Base-by-base conservation (phyloP, 106 monocot genomes). In the Alisma plantagoaquatica region DNA sequence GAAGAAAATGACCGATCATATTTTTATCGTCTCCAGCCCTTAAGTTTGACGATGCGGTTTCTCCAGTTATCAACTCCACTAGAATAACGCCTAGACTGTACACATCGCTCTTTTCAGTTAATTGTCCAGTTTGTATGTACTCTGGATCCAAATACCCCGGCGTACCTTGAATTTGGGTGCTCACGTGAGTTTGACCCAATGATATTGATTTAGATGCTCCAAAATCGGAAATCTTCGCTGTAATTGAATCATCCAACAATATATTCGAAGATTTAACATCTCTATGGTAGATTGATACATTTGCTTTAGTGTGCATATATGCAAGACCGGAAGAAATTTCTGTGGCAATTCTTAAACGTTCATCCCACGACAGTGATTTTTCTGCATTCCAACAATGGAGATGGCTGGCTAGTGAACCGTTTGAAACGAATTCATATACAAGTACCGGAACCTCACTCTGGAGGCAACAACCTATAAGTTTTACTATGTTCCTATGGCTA, bases 101-200 rank as follows among this genome's bases (percentile, higher is more conserved):
- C n/a, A 47, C 46, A 47, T 47, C 46, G 20, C 46, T 47, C 46
- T 47, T 47, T 17, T 47, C 46, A 14, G 46, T 47, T 17, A 47
- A 17, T 47, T n/a, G 0, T 0, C n/a, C 0, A 8, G 8, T 47
- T 47, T 6, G 8, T 14, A 47, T n/a, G 19, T 17, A 10, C n/a
- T 47, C 46, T 0, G 46, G 46, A 19, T 47, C 46, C n/a, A 47
- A 17, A 47, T 47, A 47, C 7, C 46, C 46, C 8, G 7, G 19
- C 15, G 46, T 47, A 12, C 46, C 46, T 7, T 0, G 46, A 17
- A 47, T 0, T n/a, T 12, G 17, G 17, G 46, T 47, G 7, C 7
- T 20, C 46, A 14, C 14, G 20, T 19, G 8, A n/a, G 46, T 47
- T 17, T 47, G 12, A 19, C n/a, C 46, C n/a, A 47, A 7, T 10